phyloP scores from a whole-genome alignment of 192 early-diverging fungal species.

The Umbelopsis sp. region DNA sequence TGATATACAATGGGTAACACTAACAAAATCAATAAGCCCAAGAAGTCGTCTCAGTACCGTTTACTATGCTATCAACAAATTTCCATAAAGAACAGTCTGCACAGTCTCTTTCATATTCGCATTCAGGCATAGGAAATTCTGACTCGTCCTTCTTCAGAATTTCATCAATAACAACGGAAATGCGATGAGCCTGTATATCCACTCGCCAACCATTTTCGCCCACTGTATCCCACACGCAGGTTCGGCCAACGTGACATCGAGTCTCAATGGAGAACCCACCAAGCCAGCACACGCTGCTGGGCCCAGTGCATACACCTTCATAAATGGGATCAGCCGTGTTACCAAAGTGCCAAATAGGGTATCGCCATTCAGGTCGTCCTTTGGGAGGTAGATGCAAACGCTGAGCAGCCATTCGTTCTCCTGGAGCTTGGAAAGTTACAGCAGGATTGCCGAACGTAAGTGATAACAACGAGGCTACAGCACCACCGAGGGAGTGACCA shows the following conservation, averaged over 20 bases:
- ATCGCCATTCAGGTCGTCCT: constrained; percentile 28
- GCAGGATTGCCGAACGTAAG: constrained; percentile 84
- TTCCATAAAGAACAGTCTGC: constrained; percentile 82
- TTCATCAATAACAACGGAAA: constrained; percentile 76
- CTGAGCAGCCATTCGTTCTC: constrained; percentile 75
- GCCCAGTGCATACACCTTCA: constrained; percentile 74
- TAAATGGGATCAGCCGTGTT: constrained; percentile 92
- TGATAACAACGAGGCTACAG: constrained; percentile 73
- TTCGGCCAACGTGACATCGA: constrained; percentile 55
- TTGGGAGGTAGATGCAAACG: constrained; percentile 75
- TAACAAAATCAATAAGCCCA: too few relatives aligned
- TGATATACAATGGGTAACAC: too few relatives aligned
- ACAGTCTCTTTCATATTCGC: constrained; percentile 61
- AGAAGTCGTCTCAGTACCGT: neutral
- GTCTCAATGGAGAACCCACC: constrained; percentile 49
- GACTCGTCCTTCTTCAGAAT: constrained; percentile 50
- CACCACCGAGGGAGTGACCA: constrained; percentile 88
- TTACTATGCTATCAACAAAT: constrained; percentile 51
- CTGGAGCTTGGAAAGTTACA: constrained; percentile 83
- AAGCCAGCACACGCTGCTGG: constrained; percentile 36
- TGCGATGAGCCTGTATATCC: constrained; percentile 80
- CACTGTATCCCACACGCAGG: constrained; percentile 71
- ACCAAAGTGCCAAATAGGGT: constrained; percentile 91
- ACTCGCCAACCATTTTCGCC: constrained; percentile 63
- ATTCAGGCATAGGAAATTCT: constrained; percentile 45